Percentiles rank a stretch among this genome's conserved stretches.
Evolutionary conservation across 768 basidiomycete genomes (phyloP).

Genomic region (Amanita thiersii): DNA sequence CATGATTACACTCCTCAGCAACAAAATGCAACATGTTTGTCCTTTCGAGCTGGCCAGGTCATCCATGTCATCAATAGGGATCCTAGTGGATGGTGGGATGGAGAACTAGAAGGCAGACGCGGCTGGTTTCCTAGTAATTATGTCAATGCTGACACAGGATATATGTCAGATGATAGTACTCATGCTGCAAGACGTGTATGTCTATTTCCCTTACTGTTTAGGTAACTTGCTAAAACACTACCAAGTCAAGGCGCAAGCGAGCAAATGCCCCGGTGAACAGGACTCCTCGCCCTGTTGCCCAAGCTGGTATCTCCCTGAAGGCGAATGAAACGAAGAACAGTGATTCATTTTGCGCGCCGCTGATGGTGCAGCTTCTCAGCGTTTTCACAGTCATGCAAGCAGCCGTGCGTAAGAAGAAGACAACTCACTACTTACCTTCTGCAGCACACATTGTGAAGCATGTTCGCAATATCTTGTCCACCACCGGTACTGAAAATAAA

Average conservation of each 20-base stretch:
- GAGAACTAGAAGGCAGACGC: slow-evolving; percentile 78
- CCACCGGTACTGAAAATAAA: slow-evolving; percentile 76
- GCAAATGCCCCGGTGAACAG: neutral
- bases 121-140: slow-evolving; percentile 99
- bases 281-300: neutral
- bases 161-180: slow-evolving; percentile 4
- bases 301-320: neutral
- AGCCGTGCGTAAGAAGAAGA: slow-evolving; percentile 70
- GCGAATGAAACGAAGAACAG: slow-evolving; percentile 25
- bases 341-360: slow-evolving; percentile 62
- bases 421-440: slow-evolving; percentile 85
- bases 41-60: slow-evolving; percentile 85
- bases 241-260: neutral
- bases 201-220: neutral
- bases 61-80: slow-evolving; percentile 89
- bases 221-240: neutral
- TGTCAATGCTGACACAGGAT: slow-evolving; percentile 50
- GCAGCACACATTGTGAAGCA: slow-evolving; percentile 93
- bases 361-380: slow-evolving; percentile 81
- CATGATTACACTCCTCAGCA: slow-evolving; percentile 81
- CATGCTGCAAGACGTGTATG: slow-evolving; percentile 5
- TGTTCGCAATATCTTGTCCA: slow-evolving; percentile 78
- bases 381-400: slow-evolving; percentile 80
- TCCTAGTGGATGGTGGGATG: slow-evolving; percentile 96
- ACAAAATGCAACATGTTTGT: slow-evolving; percentile 71